These are phyloP conservation scores for Umbelopsis isabellina DNA, from an alignment of 192 early-diverging fungal genomes.

Conservation along the genomic window DNA sequence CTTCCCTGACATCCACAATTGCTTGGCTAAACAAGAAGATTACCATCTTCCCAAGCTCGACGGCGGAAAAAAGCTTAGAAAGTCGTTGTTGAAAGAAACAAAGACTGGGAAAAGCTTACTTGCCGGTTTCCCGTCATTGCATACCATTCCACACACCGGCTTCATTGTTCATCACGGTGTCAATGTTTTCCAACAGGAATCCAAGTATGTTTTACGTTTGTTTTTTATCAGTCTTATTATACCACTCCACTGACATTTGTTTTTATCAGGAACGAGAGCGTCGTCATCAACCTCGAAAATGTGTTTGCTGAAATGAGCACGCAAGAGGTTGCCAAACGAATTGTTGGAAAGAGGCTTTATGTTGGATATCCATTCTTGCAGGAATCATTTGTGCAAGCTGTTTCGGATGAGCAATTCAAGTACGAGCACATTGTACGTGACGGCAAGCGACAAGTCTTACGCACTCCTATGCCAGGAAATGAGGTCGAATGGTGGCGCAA, in stretches of 20 bases:
- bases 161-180: constrained; percentile 79
- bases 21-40: constrained; percentile 46
- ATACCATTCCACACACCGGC: constrained; percentile 74
- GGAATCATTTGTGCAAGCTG: constrained; percentile 75
- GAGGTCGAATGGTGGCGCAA: constrained; percentile 59
- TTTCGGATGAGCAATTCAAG: constrained; percentile 70
- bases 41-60: constrained; percentile 70
- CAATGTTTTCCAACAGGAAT: constrained; percentile 83
- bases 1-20: constrained; percentile 72
- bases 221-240: neutral
- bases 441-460: constrained; percentile 49
- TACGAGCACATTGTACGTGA: constrained; percentile 57
- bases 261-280: constrained; percentile 65
- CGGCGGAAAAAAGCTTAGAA: constrained; percentile 50
- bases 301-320: constrained; percentile 51
- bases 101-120: constrained; percentile 61
- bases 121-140: constrained; percentile 89
- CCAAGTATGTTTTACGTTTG: constrained; percentile 43
- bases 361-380: constrained; percentile 87
- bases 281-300: constrained; percentile 67
- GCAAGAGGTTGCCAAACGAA: constrained; percentile 57
- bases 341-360: constrained; percentile 65
- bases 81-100: constrained; percentile 67
- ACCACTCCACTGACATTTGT: neutral
- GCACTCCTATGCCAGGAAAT: constrained; percentile 47